phyloP scores from a whole-genome alignment of 129 eudicot species.

The Helichrysum umbraculigerum region DNA sequence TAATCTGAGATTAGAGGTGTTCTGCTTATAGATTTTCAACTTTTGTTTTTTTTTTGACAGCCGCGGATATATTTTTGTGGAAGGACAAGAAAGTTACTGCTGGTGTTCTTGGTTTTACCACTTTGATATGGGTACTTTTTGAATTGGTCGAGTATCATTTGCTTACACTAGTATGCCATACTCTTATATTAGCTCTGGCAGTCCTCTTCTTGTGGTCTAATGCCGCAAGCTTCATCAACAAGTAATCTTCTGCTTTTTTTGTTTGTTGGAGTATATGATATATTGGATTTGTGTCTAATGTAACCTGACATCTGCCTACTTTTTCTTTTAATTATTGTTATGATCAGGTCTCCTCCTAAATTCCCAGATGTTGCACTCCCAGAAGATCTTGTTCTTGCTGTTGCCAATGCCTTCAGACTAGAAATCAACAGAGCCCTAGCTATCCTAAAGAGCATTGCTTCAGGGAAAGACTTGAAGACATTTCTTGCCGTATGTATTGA shows the following conservation, averaged over 20 bases:
- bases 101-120: slow-evolving; percentile 69
- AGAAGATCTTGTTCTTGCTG: slow-evolving; percentile 61
- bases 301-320: neutral
- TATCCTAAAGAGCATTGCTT: slow-evolving; percentile 65
- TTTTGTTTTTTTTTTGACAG: slow-evolving; percentile 35
- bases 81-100: slow-evolving; percentile 80
- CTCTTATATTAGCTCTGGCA: slow-evolving; percentile 56
- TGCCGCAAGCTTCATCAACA: slow-evolving; percentile 76
- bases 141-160: slow-evolving; percentile 88
- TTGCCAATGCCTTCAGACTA: slow-evolving; percentile 62
- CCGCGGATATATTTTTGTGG: slow-evolving; percentile 91
- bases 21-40: neutral
- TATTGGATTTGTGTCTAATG: neutral
- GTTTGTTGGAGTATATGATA: neutral
- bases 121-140: slow-evolving; percentile 85
- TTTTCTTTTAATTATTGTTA: neutral
- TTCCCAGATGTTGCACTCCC: slow-evolving; percentile 80
- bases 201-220: slow-evolving; percentile 78
- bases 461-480: slow-evolving; percentile 79
- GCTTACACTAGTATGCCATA: slow-evolving; percentile 78
- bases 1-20: neutral
- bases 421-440: slow-evolving; percentile 65
- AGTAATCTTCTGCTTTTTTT: slow-evolving; percentile 34
- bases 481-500: slow-evolving; percentile 68
- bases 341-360: slow-evolving; percentile 67